phyloP scores from a whole-genome alignment of 305 asterid species.

The Rubia peregrina region DNA sequence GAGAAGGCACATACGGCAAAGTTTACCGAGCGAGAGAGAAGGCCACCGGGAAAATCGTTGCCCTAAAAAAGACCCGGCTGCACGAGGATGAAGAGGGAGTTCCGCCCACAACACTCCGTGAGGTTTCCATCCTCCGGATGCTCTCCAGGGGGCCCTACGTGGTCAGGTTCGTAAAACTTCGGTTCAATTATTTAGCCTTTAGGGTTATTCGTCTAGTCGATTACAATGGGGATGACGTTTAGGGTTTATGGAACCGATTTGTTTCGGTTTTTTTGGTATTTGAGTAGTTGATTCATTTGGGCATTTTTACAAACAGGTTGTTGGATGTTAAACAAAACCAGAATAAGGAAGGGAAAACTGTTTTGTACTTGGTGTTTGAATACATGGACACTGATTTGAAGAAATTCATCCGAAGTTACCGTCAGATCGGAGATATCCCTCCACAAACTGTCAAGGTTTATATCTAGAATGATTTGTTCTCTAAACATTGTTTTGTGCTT shows the following conservation, averaged over 20 bases:
- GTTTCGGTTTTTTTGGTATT: background rate
- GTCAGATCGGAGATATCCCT: conserved; percentile 47
- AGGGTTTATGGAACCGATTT: background rate
- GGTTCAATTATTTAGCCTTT: background rate
- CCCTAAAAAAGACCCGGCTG: conserved; percentile 89
- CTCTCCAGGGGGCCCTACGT: conserved; percentile 55
- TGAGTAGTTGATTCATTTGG: background rate
- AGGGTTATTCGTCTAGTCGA: background rate
- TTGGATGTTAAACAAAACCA: conserved; percentile 89
- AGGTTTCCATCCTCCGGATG: conserved; percentile 23
- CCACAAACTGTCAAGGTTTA: conserved; percentile 50
- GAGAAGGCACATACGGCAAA: conserved; percentile 98
- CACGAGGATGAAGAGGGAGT: conserved; percentile 32
- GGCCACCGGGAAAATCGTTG: conserved; percentile 86
- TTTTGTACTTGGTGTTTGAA: conserved; percentile 86
- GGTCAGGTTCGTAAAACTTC: conserved; percentile 44
- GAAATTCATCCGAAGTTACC: conserved; percentile 76
- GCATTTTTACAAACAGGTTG: conserved; percentile 39
- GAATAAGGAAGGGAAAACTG: conserved; percentile 91
- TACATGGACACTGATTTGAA: conserved; percentile 94
- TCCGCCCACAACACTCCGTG: conserved; percentile 28
- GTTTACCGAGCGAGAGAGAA: conserved; percentile 92
- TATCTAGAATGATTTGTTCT: background rate
- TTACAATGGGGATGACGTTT: background rate
- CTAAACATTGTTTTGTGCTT: background rate